phyloP scores from a whole-genome alignment of 2,329 filamentous ascomycete genomes.

The Alternaria tenuissima region DNA sequence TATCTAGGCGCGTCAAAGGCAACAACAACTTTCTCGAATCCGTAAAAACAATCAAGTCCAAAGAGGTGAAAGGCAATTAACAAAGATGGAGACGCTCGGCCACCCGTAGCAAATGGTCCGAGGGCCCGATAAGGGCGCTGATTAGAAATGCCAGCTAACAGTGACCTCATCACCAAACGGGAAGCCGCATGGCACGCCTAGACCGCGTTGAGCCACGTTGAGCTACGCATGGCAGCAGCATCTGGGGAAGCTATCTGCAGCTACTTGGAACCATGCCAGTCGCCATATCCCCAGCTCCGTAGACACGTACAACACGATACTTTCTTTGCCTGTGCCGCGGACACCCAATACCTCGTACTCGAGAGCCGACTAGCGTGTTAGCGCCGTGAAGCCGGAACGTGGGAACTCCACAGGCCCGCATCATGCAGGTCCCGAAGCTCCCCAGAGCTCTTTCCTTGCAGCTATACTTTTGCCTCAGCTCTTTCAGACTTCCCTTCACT shows the following conservation, averaged over 20 bases:
- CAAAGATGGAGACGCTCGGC: constrained; percentile 15
- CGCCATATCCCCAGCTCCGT: background rate
- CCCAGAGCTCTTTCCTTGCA: constrained; percentile 12
- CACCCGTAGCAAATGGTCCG: constrained; percentile 19
- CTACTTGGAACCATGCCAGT: background rate
- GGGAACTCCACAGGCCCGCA: constrained; percentile 15
- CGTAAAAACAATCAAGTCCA: constrained; percentile 19
- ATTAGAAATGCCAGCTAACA: constrained; percentile 35
- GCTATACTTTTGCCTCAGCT: background rate
- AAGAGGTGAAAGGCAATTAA: background rate
- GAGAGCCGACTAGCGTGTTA: constrained; percentile 3
- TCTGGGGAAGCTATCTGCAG: background rate
- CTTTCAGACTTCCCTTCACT: background rate
- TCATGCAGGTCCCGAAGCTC: constrained; percentile 29
- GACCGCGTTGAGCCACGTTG: constrained; percentile 10
- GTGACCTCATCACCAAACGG: constrained; percentile 29
- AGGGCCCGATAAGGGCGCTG: constrained; percentile 33
- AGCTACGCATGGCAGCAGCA: constrained; percentile 3
- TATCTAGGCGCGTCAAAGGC: background rate
- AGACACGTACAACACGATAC: background rate
- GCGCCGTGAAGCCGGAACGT: constrained; percentile 13
- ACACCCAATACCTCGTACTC: background rate
- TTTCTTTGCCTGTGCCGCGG: background rate
- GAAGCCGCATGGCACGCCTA: constrained; percentile 12
- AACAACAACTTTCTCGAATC: constrained; percentile 16